Conservation (phyloP, 2,329 filamentous ascomycete species). For the Neofusicoccum ribis region DNA sequence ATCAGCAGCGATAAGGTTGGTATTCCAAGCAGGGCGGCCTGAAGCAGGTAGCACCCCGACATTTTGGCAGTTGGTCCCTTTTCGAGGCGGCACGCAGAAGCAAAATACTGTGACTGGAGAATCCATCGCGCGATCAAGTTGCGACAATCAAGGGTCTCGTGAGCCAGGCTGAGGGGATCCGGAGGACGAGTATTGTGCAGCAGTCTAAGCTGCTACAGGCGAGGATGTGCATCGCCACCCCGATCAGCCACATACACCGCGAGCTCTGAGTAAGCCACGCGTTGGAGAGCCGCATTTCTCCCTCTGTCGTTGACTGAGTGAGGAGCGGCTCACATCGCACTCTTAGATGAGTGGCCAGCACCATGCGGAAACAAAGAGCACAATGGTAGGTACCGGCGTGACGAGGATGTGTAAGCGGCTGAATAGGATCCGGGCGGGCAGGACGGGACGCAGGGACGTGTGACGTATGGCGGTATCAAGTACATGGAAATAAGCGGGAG, state of each 20-base stretch:
- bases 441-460: not conserved
- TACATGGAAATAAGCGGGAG: not conserved
- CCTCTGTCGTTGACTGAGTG: not conserved
- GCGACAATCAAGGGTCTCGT: not conserved
- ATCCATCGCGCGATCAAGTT: not conserved
- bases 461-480: not conserved
- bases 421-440: too few species aligned
- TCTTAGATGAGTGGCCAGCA: not conserved
- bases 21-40: too few species aligned
- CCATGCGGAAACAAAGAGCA: not conserved
- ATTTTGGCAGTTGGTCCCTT: too few species aligned
- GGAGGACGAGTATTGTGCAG: not conserved
- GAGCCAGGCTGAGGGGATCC: constrained; percentile 7
- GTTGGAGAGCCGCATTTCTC: not conserved
- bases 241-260: not conserved
- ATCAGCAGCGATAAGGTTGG: not conserved
- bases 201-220: not conserved
- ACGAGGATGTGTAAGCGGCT: not conserved
- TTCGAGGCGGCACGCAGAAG: not conserved
- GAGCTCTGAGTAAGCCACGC: not conserved
- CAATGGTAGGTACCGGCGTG: not conserved
- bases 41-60: too few species aligned
- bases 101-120: not conserved
- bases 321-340: not conserved
- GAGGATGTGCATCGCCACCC: not conserved